A percentile compares a stretch with the other conserved stretches of the same genome.
These are phyloP conservation scores for Medicago lupulina DNA, from an alignment of 306 rosid species.

Conservation along the genomic window DNA sequence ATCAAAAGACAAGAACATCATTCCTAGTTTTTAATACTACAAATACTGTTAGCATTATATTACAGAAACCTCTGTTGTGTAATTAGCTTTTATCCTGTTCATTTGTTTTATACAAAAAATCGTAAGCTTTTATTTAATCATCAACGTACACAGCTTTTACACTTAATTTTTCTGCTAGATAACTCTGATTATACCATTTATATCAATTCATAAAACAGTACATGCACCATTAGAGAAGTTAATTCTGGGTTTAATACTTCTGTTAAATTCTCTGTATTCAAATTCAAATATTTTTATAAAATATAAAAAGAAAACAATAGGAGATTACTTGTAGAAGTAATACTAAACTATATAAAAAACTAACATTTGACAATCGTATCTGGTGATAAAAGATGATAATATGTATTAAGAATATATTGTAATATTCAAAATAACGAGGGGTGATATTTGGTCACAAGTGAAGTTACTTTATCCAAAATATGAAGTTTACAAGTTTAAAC, in stretches of 20 bases:
- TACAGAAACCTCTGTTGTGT: too few relatives aligned
- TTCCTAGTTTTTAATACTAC: slow-evolving; percentile 23
- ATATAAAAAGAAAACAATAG: background rate
- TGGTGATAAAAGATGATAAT: slow-evolving; percentile 5
- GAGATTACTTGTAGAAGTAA: background rate
- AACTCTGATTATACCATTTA: background rate
- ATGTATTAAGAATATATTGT: background rate
- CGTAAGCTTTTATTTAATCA: too few relatives aligned
- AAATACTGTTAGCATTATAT: slow-evolving; percentile 4
- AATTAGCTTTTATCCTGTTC: too few relatives aligned
- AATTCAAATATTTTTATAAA: background rate
- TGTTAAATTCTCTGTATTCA: background rate
- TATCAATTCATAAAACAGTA: background rate
- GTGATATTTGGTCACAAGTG: slow-evolving; percentile 16
- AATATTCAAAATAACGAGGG: slow-evolving; percentile 3
- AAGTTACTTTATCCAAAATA: slow-evolving; percentile 16
- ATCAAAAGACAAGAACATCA: slow-evolving; percentile 7
- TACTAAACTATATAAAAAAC: slow-evolving; percentile 6
- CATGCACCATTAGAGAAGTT: slow-evolving; percentile 1
- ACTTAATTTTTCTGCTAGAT: slow-evolving; percentile 11
- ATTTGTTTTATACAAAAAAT: too few relatives aligned
- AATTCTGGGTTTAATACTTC: slow-evolving; percentile 8
- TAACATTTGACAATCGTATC: background rate
- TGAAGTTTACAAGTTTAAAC: background rate
- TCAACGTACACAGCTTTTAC: background rate